Evolutionary conservation across 2,329 filamentous ascomycete genomes (phyloP), one percentile per base, ranked within the genome.

Genomic region (Pezicula carpinea): DNA sequence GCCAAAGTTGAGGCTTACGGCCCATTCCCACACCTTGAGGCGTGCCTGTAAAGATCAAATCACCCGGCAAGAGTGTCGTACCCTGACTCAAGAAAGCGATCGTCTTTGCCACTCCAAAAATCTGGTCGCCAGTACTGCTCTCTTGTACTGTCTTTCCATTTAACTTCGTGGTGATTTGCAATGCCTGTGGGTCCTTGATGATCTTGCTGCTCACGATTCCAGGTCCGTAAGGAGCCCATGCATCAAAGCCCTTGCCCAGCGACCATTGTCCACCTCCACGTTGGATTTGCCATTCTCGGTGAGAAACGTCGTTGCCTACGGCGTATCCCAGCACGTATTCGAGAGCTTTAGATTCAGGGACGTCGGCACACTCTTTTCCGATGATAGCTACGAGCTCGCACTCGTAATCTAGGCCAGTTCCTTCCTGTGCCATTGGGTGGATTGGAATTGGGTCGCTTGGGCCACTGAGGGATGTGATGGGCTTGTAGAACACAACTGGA

Each of bases 231-330:
- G 85, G 86, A 5, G 83, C 85, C 82, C 85, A 89, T 13, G 81
- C 82, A 64, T 89, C 85, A 53, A 87, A 89, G 3, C 83, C 81
- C 64, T 89, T 89, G 32, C 84, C 85, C 13, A 87, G 68, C 1
- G 75, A 77, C 83, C 84, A 88, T 66, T 89, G 85, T 1, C 82
- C 76, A 14, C 82, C 82, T 14, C 83, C 83, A 34, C 73, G 75
- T 63, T 82, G 77, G 50, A 87, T 65, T 66, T 89, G 85, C 83
- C 85, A 90, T 54, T 88, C 84, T 34, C 87, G 80, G 66, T 89
- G 85, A 10, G 83, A 88, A n/a, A 92, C 77, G 63, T 92, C 87
- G 65, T 92, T 87, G 45, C 86, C 85, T 29, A 87, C 77, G 2
- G 82, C 74, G 61, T 90, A 91, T 5, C 87, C 87, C 2, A 89